Conservation (phyloP, 441 rosid genomes). For the Pelargonium cotyledonis region DNA sequence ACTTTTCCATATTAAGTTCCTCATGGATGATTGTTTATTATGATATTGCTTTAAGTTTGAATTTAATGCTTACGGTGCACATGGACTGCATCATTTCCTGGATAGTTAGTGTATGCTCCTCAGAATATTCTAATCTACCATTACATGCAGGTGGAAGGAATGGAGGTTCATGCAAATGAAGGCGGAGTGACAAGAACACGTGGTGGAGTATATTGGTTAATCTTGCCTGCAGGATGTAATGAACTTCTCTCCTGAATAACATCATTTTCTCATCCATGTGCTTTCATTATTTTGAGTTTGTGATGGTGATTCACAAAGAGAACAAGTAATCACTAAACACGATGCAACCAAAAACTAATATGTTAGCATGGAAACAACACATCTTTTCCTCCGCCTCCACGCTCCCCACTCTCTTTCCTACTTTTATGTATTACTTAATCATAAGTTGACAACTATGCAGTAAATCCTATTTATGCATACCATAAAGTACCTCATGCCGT, state of each 20-base stretch:
- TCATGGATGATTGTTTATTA: background rate
- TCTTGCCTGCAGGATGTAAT: slow-evolving; percentile 94
- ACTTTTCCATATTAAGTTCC: background rate
- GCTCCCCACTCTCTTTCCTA: no score
- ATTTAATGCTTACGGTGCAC: background rate
- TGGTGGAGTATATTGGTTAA: slow-evolving; percentile 80
- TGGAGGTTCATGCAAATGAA: slow-evolving; percentile 81
- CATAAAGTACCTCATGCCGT: no score
- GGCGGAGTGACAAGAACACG: slow-evolving; percentile 82
- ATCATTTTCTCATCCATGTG: slow-evolving; percentile 13
- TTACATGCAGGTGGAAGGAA: slow-evolving; percentile 67
- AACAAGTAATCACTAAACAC: no score
- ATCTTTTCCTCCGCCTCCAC: no score
- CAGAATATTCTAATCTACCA: background rate
- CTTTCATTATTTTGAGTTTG: background rate
- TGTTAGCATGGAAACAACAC: no score
- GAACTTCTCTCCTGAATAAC: slow-evolving; percentile 18
- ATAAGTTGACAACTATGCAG: no score
- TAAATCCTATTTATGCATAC: no score
- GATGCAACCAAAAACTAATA: no score
- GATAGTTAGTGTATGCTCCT: background rate
- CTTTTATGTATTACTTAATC: no score
- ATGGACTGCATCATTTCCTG: background rate
- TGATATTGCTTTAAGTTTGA: background rate
- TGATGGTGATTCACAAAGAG: background rate